Evolutionary conservation across 371 early-diverging fungal genomes (phyloP), one percentile per base, ranked within the genome.

Genomic region (Mortierella sp.): DNA sequence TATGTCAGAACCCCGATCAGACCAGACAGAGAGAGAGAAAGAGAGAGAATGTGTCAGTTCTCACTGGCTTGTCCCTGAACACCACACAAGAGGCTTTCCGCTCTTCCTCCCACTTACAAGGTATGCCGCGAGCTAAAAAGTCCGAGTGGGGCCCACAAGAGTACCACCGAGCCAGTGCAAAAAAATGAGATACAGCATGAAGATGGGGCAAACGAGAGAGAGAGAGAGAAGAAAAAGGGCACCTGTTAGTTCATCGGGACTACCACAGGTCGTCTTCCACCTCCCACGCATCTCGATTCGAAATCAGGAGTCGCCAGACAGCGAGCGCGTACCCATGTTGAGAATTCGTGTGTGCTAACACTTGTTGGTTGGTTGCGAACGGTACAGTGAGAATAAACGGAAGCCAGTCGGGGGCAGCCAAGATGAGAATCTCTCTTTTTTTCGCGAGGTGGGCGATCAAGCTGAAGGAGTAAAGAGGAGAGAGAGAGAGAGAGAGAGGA

Each of bases 101-200:
- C 22, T 50, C 22, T 50, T 50, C 22, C 3, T 44, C 17, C 14
- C 17, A 25, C 61, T 60, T 60, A 60, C 61, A 60, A 44, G 61
- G 61, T 21, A 60, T 60, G 61, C 50, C 60, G 40, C 60, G 61
- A 60, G 53, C 61, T 60, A 21, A 34, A 34, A 34, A 34, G 34
- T 34, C 7, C 34, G 7, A 34, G 7, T 7, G 34, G 34, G 4
- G 34, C 10, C 34, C 34, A 34, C 34, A 4, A 4, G 10, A 34
- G 34, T 10, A 34, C 10, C 34, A 4, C 4, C 4, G 34, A 34
- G 34, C 34, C n/a, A n/a, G n/a, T n/a, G n/a, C n/a, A n/a, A n/a
- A n/a, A n/a, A n/a, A n/a, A n/a, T n/a, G n/a, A n/a, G n/a, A n/a
- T n/a, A n/a, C n/a, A n/a, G n/a, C n/a, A n/a, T n/a, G n/a, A n/a